These are phyloP conservation scores for Colletotrichum sidae DNA, from an alignment of 2,329 filamentous ascomycete species.

Conservation along the genomic window DNA sequence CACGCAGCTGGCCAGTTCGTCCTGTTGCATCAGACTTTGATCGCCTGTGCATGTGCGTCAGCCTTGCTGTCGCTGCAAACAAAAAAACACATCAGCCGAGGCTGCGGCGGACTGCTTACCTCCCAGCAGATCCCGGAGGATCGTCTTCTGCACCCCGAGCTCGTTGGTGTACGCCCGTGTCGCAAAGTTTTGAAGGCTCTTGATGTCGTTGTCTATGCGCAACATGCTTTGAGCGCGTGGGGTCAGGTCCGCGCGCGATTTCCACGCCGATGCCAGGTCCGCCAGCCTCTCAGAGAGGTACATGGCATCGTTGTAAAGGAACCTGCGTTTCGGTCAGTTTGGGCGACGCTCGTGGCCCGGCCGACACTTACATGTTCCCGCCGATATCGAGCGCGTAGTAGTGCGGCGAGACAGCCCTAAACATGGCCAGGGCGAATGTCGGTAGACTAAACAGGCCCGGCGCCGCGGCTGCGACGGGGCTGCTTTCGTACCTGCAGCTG, in stretches of 20 bases:
- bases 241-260: conserved; percentile 62
- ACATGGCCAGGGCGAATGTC: conserved; percentile 80
- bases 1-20: conserved; percentile 63
- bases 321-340: conserved; percentile 56
- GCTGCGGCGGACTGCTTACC: conserved; percentile 46
- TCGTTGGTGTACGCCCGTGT: conserved; percentile 72
- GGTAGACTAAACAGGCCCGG: conserved; percentile 78
- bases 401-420: conserved; percentile 79
- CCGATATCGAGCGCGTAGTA: conserved; percentile 74
- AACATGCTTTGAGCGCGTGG: conserved; percentile 65
- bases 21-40: conserved; percentile 70
- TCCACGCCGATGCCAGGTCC: conserved; percentile 63
- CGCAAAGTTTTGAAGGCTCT: conserved; percentile 69
- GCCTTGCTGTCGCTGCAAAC: conserved; percentile 4
- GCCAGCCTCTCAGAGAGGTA: conserved; percentile 70
- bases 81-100: conserved; percentile 4
- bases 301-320: conserved; percentile 74
- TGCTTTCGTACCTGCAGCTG: conserved; percentile 53
- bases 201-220: conserved; percentile 69
- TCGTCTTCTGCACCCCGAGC: conserved; percentile 69
- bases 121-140: conserved; percentile 71
- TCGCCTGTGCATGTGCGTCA: conserved; percentile 51
- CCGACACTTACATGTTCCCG: conserved; percentile 70
- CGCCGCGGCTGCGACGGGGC: conserved; percentile 75
- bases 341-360: background rate